Conservation (phyloP, 257 asterid genomes). For the Solanum lycopersicoides region DNA sequence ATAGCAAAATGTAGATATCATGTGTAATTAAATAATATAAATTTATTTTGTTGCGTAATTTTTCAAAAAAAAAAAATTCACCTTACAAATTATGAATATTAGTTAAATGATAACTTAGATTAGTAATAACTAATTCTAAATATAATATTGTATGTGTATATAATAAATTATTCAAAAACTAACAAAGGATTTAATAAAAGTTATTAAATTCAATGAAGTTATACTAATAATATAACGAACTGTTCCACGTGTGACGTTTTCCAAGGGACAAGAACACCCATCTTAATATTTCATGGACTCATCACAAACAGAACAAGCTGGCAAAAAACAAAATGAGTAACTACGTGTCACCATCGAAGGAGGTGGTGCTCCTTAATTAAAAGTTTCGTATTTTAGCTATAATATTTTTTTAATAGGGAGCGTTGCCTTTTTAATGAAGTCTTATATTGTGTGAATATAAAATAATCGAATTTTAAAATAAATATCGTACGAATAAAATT, state of each 20-base stretch:
- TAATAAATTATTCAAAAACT: too few species aligned
- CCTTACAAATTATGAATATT: background rate
- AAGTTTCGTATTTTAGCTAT: too few species aligned
- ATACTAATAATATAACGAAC: background rate
- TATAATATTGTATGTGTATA: too few species aligned
- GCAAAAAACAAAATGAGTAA: background rate
- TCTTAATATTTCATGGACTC: background rate
- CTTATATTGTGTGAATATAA: fast-evolving
- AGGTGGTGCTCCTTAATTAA: background rate
- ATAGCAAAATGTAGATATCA: too few species aligned
- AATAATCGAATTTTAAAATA: fast-evolving
- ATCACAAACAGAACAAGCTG: background rate
- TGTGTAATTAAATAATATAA: too few species aligned
- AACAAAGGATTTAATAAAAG: background rate
- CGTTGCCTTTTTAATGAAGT: fast-evolving
- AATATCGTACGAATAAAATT: background rate
- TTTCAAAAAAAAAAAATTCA: too few species aligned
- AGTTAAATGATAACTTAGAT: background rate
- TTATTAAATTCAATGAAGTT: too few species aligned
- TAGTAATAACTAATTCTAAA: background rate
- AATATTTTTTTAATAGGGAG: too few species aligned
- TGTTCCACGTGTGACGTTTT: background rate
- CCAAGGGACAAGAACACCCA: background rate
- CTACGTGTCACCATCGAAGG: background rate
- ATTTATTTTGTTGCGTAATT: too few species aligned